Percentiles rank a stretch among this genome's conserved stretches.
phyloP scores from a whole-genome alignment of 2,329 filamentous ascomycete genomes.

The Cephalotrichum gorgonifer region DNA sequence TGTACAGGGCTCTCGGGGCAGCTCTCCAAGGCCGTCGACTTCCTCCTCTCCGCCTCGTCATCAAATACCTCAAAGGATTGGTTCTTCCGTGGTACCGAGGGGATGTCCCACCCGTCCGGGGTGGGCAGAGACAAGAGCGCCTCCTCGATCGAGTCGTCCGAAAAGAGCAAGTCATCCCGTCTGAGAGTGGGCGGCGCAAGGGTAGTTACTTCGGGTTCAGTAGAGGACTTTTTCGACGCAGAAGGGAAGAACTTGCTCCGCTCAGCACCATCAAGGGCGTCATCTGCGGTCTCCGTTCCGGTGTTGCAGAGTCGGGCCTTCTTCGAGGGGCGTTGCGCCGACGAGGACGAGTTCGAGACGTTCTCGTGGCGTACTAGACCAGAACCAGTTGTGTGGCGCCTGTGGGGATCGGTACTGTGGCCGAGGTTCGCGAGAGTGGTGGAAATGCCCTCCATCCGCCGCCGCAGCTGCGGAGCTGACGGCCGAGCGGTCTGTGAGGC shows the following conservation, averaged over 20 bases:
- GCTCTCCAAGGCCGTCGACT: not conserved
- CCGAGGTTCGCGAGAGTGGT: slow-evolving; percentile 24
- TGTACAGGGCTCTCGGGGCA: not conserved
- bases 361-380: slow-evolving; percentile 7
- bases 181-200: not conserved
- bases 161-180: slow-evolving; percentile 34
- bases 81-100: slow-evolving; percentile 17
- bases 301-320: slow-evolving; percentile 46
- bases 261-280: slow-evolving; percentile 19
- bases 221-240: slow-evolving; percentile 12
- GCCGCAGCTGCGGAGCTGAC: slow-evolving; percentile 31
- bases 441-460: slow-evolving; percentile 41
- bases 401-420: slow-evolving; percentile 3
- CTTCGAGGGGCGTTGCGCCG: slow-evolving; percentile 35
- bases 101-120: slow-evolving; percentile 34
- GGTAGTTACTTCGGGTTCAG: slow-evolving; percentile 5
- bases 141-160: slow-evolving; percentile 48
- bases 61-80: slow-evolving; percentile 34
- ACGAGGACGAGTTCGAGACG: slow-evolving; percentile 12
- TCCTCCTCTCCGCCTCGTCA: slow-evolving; percentile 21
- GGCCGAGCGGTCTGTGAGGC: slow-evolving; percentile 12
- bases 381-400: slow-evolving; percentile 6
- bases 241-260: slow-evolving; percentile 45
- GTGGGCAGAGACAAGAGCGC: slow-evolving; percentile 41
- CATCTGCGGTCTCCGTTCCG: slow-evolving; percentile 11